Base-by-base conservation (phyloP, 129 eudicot species). In the Kitagawia praeruptora region DNA sequence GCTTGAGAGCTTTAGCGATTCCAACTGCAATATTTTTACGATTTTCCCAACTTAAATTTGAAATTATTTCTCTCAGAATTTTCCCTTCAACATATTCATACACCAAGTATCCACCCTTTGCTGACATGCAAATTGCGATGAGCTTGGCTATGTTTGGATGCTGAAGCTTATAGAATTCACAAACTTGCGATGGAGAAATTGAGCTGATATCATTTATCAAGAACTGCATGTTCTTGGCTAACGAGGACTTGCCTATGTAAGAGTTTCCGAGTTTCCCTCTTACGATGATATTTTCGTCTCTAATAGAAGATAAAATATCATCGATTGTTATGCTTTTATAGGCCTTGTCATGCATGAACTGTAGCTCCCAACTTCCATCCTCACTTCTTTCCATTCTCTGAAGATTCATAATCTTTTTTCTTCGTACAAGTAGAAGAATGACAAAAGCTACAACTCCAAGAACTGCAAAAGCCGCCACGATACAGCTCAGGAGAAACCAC, bases 311-410 rank as follows among this genome's bases (percentile, higher is more conserved):
- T 6, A 91, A 48, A 77, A 91, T 80, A 49, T 88, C 93, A 11
- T 84, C 75, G 2, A 89, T 87, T 0, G 82, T 74, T 14, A 91
- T 2, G 0, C 21, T 25, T 49, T 87, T 84, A 1, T 88, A 86
- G 61, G 81, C 80, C 45, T 77, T 85, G 38, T 37, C 21, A 45
- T 86, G 76, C 61, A 88, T 85, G 79, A 88, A 85, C n/a, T 78
- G 76, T 31, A 93, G 70, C 70, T 93, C 90, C 98, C 98, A 93
- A 54, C 80, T 81, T 1, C 86, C 88, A 67, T 87, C 95, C 45
- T 89, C 85, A 21, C 77, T 85, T 63, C 34, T 58, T 58, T 89
- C 93, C 15, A 80, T 79, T 13, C 69, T 81, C 77, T 77, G 85
- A 25, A 77, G 47, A 63, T 80, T 75, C 19, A 45, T 42, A 11